Evolutionary conservation across 139 green algal species (phyloP), one percentile per base, ranked within the genome.

Genomic region (Yamagishiella unicocca): DNA sequence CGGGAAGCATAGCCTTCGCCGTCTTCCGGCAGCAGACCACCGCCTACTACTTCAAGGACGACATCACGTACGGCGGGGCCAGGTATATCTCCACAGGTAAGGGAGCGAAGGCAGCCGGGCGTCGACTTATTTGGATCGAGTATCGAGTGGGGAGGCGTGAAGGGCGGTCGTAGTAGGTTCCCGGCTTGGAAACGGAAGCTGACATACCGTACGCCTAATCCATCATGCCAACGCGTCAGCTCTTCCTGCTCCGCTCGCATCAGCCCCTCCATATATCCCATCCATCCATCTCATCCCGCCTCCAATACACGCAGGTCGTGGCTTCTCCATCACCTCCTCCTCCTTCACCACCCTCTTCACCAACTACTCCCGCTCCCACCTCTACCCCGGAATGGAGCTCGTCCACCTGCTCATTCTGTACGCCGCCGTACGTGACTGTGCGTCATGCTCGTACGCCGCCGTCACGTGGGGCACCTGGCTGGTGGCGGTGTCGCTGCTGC

Each of bases 321-420:
- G 95, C 64, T 97, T 96, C 78, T 92, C 94, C 24, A 74, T 96
- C 74, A 89, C 89, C 71, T 93, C 97, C 89, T 92, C 89, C 53
- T 82, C 93, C n/a, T 95, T 94, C 80, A 92, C 93, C 55, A 93
- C 89, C 61, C 68, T 90, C 27, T 89, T 83, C 71, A 76, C 45
- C 35, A 58, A 86, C 72, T 95, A 95, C 78, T 83, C 83, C 37
- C 82, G 93, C 83, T 89, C 55, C 54, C 94, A 96, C 84, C 81
- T 96, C 35, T 94, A 94, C 87, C 93, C 89, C 27, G 94, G 89
- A 24, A 79, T 81, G 29, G 89, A 94, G 82, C 88, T 96, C 58
- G 42, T 94, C 45, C 54, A 92, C 31, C 83, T 95, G 58, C 87
- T 92, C 38, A 53, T 96, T 38, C 67, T 95, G 84, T 87, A 95